These are phyloP conservation scores for Cryphonectria naterciae DNA, from an alignment of 2,329 filamentous ascomycete species.

Conservation along the genomic window DNA sequence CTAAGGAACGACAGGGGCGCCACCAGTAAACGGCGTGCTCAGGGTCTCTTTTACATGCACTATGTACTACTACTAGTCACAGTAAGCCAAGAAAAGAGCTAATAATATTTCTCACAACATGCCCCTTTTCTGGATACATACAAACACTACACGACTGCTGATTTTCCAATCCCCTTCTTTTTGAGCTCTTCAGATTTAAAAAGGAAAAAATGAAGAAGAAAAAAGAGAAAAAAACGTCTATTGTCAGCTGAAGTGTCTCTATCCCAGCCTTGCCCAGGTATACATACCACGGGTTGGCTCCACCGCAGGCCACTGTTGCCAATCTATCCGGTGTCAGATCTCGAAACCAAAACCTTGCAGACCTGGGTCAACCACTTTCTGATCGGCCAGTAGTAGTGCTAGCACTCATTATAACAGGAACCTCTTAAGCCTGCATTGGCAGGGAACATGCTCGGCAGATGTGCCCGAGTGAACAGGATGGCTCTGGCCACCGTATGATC, in stretches of 20 bases:
- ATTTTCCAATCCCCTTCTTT: not conserved
- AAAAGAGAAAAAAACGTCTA: no score
- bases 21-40: not conserved
- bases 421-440: constrained; percentile 13
- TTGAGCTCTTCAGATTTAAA: not conserved
- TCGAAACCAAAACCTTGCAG: constrained; percentile 16
- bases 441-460: constrained; percentile 24
- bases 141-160: not conserved
- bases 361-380: not conserved
- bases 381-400: constrained; percentile 5
- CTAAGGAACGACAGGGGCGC: not conserved
- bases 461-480: constrained; percentile 12
- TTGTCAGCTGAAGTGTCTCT: not conserved
- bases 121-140: not conserved
- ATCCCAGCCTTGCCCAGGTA: not conserved
- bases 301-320: constrained; percentile 5
- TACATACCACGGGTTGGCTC: not conserved
- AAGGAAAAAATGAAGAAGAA: no score
- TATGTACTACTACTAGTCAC: not conserved
- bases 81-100: not conserved
- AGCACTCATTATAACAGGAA: constrained; percentile 16
- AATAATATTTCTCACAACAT: not conserved
- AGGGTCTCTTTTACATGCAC: not conserved
- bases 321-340: constrained; percentile 26
- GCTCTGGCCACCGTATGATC: constrained; percentile 10